Evolutionary conservation across 306 rosid species (phyloP), one percentile per base, ranked within the genome.

Genomic region (Senna siamea): DNA sequence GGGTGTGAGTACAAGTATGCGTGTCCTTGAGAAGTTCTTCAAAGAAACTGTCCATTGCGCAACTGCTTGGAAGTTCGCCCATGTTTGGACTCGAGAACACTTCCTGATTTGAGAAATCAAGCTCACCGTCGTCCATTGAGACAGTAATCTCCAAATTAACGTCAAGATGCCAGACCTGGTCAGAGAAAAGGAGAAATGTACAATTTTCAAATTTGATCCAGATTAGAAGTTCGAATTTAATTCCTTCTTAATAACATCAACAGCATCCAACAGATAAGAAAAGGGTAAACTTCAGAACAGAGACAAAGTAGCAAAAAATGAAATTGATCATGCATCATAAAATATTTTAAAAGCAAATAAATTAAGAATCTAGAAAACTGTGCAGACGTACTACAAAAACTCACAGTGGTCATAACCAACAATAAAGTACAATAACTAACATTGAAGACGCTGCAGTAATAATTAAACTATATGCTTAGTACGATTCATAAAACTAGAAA

Each of bases 1-100:
- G 99, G 53, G 97, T 87, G 79, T 95, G 99, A 30, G 96, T 90
- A 79, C 99, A 95, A 47, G 96, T 90, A 46, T 90, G 98, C 10
- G 87, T 12, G 55, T 95, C 99, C 77, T 88, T 90, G 4, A 95
- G 77, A 44, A 95, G 86, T 28, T 92, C 99, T 17, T 90, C 93
- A 6, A 95, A 90, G 82, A 92, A 92, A 66, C 93, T 86, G 61
- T 92, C 98, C 92, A 95, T 88, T 12, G 99, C 92, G 64, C 96
- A 86, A 67, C 90, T 88, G 51, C 86, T 84, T 1, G 87, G 96
- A 80, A 87, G 59, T 37, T 91, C 99, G 9, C 76, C 86, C 73
- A 88, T 80, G 75, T 88, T 90, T 7, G 93, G 87, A 70, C 86
- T 85, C 35, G 95, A 73, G 68, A 89, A 91, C 78, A 85, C 86